Evolutionary conservation across 768 basidiomycete genomes (phyloP).

Genomic region (Auricularia sp.): DNA sequence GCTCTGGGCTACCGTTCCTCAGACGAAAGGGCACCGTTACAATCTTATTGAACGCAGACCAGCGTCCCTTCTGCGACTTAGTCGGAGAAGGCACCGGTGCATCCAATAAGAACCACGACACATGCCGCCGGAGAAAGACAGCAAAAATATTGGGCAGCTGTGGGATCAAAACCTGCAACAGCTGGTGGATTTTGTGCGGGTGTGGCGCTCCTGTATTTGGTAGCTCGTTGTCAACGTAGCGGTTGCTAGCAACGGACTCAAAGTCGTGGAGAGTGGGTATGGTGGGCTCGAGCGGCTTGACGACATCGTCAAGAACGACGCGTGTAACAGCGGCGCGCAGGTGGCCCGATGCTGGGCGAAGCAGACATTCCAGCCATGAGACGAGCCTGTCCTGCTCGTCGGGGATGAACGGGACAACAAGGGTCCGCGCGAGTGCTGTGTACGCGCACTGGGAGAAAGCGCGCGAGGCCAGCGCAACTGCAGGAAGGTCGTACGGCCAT

Average conservation of each 20-base stretch:
- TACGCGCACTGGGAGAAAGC: neutral
- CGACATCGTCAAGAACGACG: neutral
- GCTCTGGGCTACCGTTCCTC: neutral
- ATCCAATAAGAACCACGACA: neutral
- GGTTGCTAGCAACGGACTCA: neutral
- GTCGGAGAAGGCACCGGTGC: neutral
- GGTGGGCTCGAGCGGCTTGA: neutral
- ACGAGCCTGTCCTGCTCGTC: neutral
- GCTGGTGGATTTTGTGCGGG: neutral
- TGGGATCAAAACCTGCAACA: neutral
- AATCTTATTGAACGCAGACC: neutral
- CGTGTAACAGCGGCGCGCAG: neutral
- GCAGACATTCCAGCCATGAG: neutral
- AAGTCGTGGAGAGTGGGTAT: neutral
- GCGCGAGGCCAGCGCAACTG: neutral
- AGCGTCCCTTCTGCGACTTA: neutral
- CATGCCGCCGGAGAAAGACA: neutral
- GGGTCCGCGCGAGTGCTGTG: neutral
- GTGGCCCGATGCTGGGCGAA: neutral
- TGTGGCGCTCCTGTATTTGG: neutral
- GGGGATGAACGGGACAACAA: neutral
- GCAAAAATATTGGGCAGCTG: neutral
- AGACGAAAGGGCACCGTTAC: neutral
- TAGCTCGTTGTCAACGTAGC: neutral
- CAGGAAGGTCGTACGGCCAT: neutral